Base-by-base conservation (phyloP, 1,284 basidiomycete genomes). In the Boletellus deceptivus region DNA sequence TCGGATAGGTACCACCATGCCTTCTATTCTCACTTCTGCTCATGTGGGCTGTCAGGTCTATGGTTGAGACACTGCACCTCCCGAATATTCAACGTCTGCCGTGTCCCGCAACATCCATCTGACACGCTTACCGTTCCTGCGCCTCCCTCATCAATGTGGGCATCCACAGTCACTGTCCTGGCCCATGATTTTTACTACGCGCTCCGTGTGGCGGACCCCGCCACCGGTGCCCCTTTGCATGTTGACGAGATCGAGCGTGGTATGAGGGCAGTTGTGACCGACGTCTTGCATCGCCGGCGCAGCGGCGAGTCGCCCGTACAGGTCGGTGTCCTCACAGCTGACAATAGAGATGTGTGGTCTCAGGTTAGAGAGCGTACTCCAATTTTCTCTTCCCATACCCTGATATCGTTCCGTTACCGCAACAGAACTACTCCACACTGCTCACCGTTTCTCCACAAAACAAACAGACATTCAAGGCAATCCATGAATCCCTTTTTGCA, bases 321-420 rank as follows among this genome's bases (percentile, higher is more conserved):
- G 36, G 75, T 98, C 6, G 86, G 91, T 14, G 76, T 89, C 2
- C 74, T 98, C 50, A 91, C 84, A 40, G 83, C 86, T 2, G 92
- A 95, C 63, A 77, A 88, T 37, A 77, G 95, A 57, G 91, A 97
- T 70, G 75, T 67, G 11, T 98, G 95, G 95, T 80, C 91, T 16
- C 73, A 81, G 69, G 91, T 92, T 66, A 53, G 79, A 59, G 31
- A 34, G 6, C 11, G 27, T 3, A 8, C 4, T 24, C 33, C 16
- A 5, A 5, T 5, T 42, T 33, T 2, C 31, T 24, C 14, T 34
- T 10, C 16, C 3, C 16, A 18, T 34, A 5, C 43, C 27, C 34
- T 48, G 35, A 49, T 16, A 3, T 44, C 24, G 1, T 22, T 27
- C 40, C 31, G 37, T 18, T 10, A 24, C 18, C 22, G 6, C 5